These are phyloP conservation scores for Parachlorella kessleri DNA, from an alignment of 139 green algal genomes.

Conservation along the genomic window DNA sequence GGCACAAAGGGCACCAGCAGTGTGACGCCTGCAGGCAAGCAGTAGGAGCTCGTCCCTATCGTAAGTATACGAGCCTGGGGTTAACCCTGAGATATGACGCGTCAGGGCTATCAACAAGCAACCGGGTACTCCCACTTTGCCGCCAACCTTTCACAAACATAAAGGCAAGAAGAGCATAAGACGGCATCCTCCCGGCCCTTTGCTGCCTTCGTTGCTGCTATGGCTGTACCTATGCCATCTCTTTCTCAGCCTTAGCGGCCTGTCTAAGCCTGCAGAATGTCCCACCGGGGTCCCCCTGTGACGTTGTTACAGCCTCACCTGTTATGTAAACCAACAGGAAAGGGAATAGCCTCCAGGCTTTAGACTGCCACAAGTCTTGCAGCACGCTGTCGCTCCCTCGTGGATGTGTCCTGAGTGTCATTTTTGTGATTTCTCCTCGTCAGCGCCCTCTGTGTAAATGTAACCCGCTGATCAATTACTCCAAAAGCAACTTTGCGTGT, in stretches of 20 bases:
- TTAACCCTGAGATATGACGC: background rate
- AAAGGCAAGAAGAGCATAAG: too few species aligned
- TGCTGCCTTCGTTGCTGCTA: background rate
- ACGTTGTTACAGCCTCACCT: background rate
- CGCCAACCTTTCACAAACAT: background rate
- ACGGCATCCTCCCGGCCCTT: too few species aligned
- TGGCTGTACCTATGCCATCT: background rate
- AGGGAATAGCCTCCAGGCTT: constrained; percentile 41
- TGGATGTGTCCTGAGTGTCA: background rate
- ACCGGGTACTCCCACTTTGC: background rate
- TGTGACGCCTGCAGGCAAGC: constrained; percentile 52
- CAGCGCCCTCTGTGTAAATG: too few species aligned
- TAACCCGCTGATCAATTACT: too few species aligned
- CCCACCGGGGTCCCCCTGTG: background rate
- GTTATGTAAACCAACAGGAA: constrained; percentile 37
- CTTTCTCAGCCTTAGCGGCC: background rate
- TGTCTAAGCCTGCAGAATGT: background rate
- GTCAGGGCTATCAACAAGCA: background rate
- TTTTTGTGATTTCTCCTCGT: too few species aligned
- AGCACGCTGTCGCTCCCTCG: background rate
- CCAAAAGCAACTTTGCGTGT: too few species aligned
- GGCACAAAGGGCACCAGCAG: constrained; percentile 68
- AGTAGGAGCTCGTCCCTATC: background rate
- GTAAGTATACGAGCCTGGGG: background rate
- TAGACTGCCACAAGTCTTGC: constrained; percentile 30